Evolutionary conservation across 768 basidiomycete genomes (phyloP).

Genomic region (Collybiopsis confluens): DNA sequence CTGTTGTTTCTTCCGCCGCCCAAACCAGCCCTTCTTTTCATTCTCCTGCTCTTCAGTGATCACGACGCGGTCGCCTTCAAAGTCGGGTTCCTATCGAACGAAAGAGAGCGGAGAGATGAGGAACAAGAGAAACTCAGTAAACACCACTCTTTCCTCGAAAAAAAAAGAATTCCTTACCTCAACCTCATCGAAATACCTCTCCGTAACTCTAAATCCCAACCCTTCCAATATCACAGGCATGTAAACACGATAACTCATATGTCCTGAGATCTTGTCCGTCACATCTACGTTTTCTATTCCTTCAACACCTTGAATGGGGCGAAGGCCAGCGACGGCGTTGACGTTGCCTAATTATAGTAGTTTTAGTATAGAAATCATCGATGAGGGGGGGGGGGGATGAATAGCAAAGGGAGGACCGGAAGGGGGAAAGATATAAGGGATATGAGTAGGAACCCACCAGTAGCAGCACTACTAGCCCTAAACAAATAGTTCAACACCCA

Average conservation of each 20-base stretch:
- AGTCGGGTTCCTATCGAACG: slow-evolving; percentile 62
- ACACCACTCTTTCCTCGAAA: no score
- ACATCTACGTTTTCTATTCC: slow-evolving; percentile 97
- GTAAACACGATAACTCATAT: slow-evolving; percentile 92
- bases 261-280: slow-evolving; percentile 88
- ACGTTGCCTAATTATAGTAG: slow-evolving; percentile 57
- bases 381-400: no score
- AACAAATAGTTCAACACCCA: slow-evolving; percentile 98
- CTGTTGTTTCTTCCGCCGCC: slow-evolving; percentile 28
- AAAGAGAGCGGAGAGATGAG: not conserved
- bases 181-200: slow-evolving; percentile 96
- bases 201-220: slow-evolving; percentile 90
- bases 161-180: slow-evolving; percentile 44
- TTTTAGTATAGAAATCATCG: no score
- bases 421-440: not conserved
- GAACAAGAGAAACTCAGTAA: no score
- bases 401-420: no score
- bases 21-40: slow-evolving; percentile 73
- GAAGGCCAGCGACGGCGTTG: slow-evolving; percentile 87
- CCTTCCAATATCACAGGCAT: slow-evolving; percentile 95
- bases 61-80: slow-evolving; percentile 68
- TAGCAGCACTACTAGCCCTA: slow-evolving; percentile 67
- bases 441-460: not conserved
- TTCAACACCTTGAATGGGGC: slow-evolving; percentile 78
- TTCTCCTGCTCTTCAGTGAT: slow-evolving; percentile 56